Conservation (phyloP, 768 basidiomycete genomes). For the Boletus rubescentipes region DNA sequence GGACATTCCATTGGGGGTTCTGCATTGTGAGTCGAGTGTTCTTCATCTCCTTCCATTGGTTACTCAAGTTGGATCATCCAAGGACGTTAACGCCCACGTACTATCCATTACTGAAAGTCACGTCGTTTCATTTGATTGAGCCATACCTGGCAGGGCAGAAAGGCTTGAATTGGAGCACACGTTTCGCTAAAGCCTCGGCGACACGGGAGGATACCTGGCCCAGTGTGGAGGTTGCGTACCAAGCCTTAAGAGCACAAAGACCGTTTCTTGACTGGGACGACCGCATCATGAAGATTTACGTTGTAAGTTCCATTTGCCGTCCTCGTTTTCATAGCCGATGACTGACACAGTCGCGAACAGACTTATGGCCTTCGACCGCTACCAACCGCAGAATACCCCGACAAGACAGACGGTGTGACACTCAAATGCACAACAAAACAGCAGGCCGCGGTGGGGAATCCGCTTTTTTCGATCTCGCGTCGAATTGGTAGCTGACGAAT, state of each 20-base stretch:
- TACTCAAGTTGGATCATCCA: background rate
- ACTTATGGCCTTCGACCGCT: slow-evolving; percentile 4
- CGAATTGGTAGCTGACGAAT: too few species aligned
- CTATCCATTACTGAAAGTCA: slow-evolving; percentile 2
- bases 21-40: background rate
- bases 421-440: slow-evolving; percentile 2
- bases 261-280: slow-evolving; percentile 2
- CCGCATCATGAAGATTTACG: slow-evolving; percentile 1
- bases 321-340: background rate
- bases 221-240: background rate
- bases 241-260: background rate
- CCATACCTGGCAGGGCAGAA: background rate
- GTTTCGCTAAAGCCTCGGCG: background rate
- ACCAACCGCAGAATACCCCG: slow-evolving; percentile 3
- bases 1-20: background rate
- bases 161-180: background rate
- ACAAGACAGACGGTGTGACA: background rate
- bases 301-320: background rate
- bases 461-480: too few species aligned
- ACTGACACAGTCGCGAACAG: background rate
- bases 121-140: slow-evolving; percentile 8
- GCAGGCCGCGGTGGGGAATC: background rate
- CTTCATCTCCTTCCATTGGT: too few species aligned
- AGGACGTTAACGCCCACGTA: background rate
- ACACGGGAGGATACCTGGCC: slow-evolving; percentile 3